Evolutionary conservation across 2,329 filamentous ascomycete species (phyloP).

Genomic region (Parafenestella ontariensis): DNA sequence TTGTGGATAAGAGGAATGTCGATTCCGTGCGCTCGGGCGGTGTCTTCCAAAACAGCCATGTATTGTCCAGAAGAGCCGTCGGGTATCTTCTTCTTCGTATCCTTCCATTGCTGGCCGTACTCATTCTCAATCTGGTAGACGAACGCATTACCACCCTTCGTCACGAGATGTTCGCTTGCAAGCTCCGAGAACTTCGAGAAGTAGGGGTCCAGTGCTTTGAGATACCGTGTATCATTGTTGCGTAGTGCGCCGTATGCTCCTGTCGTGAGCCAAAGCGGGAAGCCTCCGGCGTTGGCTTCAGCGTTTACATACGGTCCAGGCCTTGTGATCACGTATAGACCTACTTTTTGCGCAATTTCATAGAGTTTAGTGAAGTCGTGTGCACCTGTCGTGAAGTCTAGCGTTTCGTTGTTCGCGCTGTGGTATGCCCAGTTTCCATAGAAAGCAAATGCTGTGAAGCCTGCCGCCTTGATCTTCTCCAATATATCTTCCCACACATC

Average conservation of each 20-base stretch:
- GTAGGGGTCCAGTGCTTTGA: constrained; percentile 62
- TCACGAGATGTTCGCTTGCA: constrained; percentile 62
- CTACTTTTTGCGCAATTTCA: constrained; percentile 61
- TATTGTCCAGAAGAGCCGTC: constrained; percentile 61
- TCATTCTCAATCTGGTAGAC: constrained; percentile 68
- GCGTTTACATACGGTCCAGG: constrained; percentile 70
- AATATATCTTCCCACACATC: constrained; percentile 60
- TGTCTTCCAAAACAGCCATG: constrained; percentile 64
- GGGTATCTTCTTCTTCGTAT: constrained; percentile 50
- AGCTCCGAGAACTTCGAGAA: constrained; percentile 60
- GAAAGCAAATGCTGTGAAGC: constrained; percentile 58
- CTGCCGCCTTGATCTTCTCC: constrained; percentile 60
- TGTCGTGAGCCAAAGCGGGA: constrained; percentile 68
- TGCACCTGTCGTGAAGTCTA: constrained; percentile 61
- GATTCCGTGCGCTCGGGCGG: constrained; percentile 64
- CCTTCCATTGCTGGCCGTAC: constrained; percentile 52
- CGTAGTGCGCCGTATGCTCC: constrained; percentile 63
- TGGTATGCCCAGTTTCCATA: constrained; percentile 60
- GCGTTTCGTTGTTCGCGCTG: constrained; percentile 51
- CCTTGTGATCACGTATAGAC: constrained; percentile 63
- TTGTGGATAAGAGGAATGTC: constrained; percentile 66
- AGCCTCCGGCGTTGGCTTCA: constrained; percentile 68
- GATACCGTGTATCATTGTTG: constrained; percentile 61
- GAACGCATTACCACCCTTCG: constrained; percentile 64
- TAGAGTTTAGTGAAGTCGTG: constrained; percentile 62